Conservation (phyloP, 768 basidiomycete species). For the Tylopilus subfusipes region DNA sequence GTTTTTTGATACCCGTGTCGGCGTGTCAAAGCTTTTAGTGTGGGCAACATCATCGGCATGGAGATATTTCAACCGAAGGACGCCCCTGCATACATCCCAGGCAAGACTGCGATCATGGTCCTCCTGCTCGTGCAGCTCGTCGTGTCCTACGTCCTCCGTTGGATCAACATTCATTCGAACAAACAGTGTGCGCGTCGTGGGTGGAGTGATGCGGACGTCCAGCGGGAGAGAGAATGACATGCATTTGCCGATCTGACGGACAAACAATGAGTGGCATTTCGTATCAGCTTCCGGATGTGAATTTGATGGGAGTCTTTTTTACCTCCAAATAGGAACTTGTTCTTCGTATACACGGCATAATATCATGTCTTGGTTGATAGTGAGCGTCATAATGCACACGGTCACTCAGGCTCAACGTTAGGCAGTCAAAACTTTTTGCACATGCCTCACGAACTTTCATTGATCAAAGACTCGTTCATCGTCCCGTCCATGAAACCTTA, state of each 20-base stretch:
- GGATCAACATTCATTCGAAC: slow-evolving; percentile 55
- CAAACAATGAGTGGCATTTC: slow-evolving; percentile 45
- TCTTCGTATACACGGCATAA: slow-evolving; percentile 57
- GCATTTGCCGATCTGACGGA: slow-evolving; percentile 65
- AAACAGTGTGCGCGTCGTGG: slow-evolving; percentile 45
- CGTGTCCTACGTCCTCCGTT: slow-evolving; percentile 47
- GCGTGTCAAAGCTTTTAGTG: slow-evolving; percentile 39
- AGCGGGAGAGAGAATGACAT: slow-evolving; percentile 53
- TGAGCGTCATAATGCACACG: background rate
- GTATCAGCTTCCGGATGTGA: background rate
- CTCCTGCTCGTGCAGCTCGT: slow-evolving; percentile 51
- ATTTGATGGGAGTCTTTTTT: background rate
- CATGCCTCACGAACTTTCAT: background rate
- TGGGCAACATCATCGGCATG: slow-evolving; percentile 62
- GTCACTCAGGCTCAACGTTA: background rate
- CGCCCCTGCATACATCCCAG: slow-evolving; percentile 60
- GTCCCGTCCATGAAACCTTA: slow-evolving; percentile 8
- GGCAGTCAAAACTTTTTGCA: slow-evolving; percentile 3
- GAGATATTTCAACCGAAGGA: slow-evolving; percentile 62
- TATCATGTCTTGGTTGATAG: background rate
- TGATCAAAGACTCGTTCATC: background rate
- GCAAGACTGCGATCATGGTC: slow-evolving; percentile 63
- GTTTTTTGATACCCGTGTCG: background rate
- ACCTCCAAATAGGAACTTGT: slow-evolving; percentile 45
- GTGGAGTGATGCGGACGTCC: slow-evolving; percentile 58